Conservation (phyloP, 176 grass and related monocot genomes). For the Areca catechu region DNA sequence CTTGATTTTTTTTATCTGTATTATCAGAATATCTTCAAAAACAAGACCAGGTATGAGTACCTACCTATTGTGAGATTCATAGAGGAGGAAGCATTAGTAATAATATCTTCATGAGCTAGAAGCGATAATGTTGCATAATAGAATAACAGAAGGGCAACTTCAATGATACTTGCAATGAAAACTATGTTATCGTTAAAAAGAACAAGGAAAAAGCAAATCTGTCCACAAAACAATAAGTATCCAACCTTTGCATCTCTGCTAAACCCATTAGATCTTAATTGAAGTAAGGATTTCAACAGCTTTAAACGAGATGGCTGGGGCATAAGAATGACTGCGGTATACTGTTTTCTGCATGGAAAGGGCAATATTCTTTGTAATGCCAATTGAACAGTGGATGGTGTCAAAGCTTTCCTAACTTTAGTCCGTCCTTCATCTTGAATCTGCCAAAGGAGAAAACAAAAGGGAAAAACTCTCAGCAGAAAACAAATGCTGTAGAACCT, state of each 20-base stretch:
- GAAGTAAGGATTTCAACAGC: conserved; percentile 54
- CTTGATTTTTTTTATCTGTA: too few relatives aligned
- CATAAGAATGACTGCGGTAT: conserved; percentile 93
- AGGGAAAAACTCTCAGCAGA: conserved; percentile 1
- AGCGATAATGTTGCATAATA: too few relatives aligned
- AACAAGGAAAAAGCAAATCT: neutral
- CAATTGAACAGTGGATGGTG: conserved; percentile 38
- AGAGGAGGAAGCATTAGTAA: too few relatives aligned
- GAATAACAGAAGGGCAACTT: too few relatives aligned
- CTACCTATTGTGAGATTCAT: too few relatives aligned
- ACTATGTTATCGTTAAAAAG: neutral
- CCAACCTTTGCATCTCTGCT: conserved; percentile 80
- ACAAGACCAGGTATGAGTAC: too few relatives aligned
- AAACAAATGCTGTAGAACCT: neutral
- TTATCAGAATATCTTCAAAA: too few relatives aligned
- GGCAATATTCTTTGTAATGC: conserved; percentile 77
- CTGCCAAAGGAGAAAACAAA: conserved; percentile 23
- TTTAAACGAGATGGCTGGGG: conserved; percentile 58
- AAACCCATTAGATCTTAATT: conserved; percentile 42
- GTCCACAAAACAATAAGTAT: neutral
- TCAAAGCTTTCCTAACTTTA: conserved; percentile 77
- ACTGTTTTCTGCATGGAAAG: conserved; percentile 89
- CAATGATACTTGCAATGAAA: too few relatives aligned
- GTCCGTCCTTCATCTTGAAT: conserved; percentile 81
- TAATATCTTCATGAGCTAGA: too few relatives aligned